Base-by-base conservation (phyloP, 2,329 filamentous ascomycete species). In the Monilinia fructigena region DNA sequence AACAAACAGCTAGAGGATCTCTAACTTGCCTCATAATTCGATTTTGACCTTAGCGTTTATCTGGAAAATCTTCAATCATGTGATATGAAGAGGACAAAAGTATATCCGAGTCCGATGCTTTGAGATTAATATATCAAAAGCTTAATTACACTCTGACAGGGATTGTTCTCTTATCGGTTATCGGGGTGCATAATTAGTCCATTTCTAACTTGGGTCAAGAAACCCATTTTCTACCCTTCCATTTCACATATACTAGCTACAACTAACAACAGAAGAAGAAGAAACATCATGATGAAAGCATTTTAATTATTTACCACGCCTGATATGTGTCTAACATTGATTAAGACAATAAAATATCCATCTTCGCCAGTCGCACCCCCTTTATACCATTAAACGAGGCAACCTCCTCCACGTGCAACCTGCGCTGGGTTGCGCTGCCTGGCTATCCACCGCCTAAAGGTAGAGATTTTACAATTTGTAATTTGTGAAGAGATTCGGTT, bases 1-100 rank as follows among this genome's bases (percentile, higher is more conserved):
- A 48, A n/a, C 11, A 23, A 50, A 12, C 20, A 48, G 2, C 45
- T 10, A 3, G 4, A n/a, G 45, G 31, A 60, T 60, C 56, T 35
- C 12, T 35, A 35, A 35, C 5, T 35, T 35, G 45, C 28, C 42
- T 60, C 42, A 12, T 42, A 60, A 23, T 35, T 60, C 28, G 56
- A 60, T 61, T 61, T 61, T 61, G 14, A 35, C 31, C 58, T 61
- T 48, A 18, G 56, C 20, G 56, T 59, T 48, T 59, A 14, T 48
- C 18, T 40, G n/a, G 14, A 38, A 26, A 60, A 50, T 38, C 2
- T 0, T 18, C 2, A 4, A 61, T 61, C 58, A 61, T 40, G 58
- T 61, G 58, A 61, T 2, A 1, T 3, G 2, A 1, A 2, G 0
- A 5, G 58, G 45, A 61, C 12, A 26, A 61, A 40, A 20, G 58